phyloP scores from a whole-genome alignment of 163 green algal genomes.

The Scenedesmus sp. region DNA sequence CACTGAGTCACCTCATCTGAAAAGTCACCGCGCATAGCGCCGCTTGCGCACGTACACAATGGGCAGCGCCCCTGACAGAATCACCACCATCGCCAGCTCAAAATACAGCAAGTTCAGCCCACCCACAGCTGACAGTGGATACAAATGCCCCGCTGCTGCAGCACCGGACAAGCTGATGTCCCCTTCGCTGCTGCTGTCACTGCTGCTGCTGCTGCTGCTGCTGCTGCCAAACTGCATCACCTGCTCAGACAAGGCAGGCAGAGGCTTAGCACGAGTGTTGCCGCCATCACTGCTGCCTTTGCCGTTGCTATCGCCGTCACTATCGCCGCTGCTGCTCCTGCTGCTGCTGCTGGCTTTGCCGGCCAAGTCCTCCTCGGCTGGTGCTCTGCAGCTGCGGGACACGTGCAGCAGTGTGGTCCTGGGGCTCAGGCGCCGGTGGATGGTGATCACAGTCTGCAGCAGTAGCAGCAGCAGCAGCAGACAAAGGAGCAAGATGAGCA shows the following conservation, averaged over 20 bases:
- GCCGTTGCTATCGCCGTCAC: background rate
- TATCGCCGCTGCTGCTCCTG: background rate
- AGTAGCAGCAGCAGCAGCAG: background rate
- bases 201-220: slow-evolving; percentile 29
- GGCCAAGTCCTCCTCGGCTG: background rate
- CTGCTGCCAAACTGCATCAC: background rate
- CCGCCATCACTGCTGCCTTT: background rate
- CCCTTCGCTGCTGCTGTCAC: background rate
- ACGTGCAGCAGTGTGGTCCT: slow-evolving; percentile 9
- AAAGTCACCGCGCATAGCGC: slow-evolving; percentile 9
- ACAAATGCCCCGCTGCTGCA: background rate
- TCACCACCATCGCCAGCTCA: slow-evolving; percentile 37
- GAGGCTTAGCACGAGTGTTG: background rate
- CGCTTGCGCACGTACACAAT: slow-evolving; percentile 30
- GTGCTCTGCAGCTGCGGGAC: background rate
- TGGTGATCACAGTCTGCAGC: background rate
- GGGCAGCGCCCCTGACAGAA: slow-evolving; percentile 31
- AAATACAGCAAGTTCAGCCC: slow-evolving; percentile 48
- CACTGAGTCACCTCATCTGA: background rate
- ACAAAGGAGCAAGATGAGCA: background rate
- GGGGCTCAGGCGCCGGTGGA: background rate
- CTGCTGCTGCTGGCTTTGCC: slow-evolving; percentile 1
- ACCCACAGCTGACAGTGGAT: background rate
- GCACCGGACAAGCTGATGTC: background rate
- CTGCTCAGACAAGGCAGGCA: background rate